Conservation (phyloP, 2,329 filamentous ascomycete species). For the Parastagonospora avenae region DNA sequence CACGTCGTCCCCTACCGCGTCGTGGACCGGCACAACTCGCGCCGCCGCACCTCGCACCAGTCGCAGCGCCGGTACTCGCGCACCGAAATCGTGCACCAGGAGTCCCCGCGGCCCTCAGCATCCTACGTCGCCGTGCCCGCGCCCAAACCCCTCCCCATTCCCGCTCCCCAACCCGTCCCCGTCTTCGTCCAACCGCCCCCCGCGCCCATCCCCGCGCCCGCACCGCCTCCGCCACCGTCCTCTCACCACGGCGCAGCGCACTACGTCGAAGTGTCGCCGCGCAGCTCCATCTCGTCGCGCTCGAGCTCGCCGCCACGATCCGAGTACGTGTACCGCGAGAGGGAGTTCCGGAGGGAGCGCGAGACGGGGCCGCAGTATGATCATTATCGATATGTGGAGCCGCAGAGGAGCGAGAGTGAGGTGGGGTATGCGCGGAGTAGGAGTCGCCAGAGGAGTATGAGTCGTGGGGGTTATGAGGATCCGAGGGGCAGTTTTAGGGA, state of each 20-base stretch:
- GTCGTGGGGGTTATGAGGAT: slow-evolving; percentile 36
- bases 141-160: slow-evolving; percentile 40
- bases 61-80: slow-evolving; percentile 37
- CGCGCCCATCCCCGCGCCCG: slow-evolving; percentile 26
- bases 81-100: slow-evolving; percentile 39
- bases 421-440: not conserved
- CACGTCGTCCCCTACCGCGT: slow-evolving; percentile 48
- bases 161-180: slow-evolving; percentile 49
- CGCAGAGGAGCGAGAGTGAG: slow-evolving; percentile 38
- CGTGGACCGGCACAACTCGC: slow-evolving; percentile 32
- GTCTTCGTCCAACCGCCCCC: slow-evolving; percentile 46
- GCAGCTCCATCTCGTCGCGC: slow-evolving; percentile 37
- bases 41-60: slow-evolving; percentile 31
- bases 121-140: slow-evolving; percentile 41
- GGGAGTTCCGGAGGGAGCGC: slow-evolving; percentile 49
- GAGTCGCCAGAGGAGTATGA: slow-evolving; percentile 37
- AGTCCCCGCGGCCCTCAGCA: slow-evolving; percentile 32
- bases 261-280: slow-evolving; percentile 53
- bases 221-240: slow-evolving; percentile 31
- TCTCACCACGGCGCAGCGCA: slow-evolving; percentile 37
- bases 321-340: slow-evolving; percentile 52
- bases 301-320: slow-evolving; percentile 35
- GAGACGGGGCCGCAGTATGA: slow-evolving; percentile 49
- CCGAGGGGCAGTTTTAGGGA: slow-evolving; percentile 33
- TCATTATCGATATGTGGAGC: slow-evolving; percentile 54